Base-by-base conservation (phyloP, 257 asterid species). In the Nicotiana attenuata region DNA sequence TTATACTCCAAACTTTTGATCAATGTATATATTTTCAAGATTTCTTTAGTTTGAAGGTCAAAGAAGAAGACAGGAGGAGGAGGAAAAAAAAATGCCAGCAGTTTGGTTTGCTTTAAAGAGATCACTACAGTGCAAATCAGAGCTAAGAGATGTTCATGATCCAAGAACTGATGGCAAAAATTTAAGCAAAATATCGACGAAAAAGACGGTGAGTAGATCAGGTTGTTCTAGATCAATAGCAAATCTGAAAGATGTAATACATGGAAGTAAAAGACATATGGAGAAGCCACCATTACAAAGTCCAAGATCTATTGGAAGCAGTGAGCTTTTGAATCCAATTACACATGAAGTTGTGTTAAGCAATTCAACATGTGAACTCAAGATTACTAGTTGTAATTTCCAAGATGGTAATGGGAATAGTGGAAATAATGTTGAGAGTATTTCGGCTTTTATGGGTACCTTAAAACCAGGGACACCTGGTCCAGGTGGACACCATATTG, bases 201-300 rank as follows among this genome's bases (percentile, higher is more conserved):
- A 87, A 90, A 92, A 87, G 83, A 13, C 86, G 76, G 22, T 85
- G 1, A 29, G 84, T 20, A 81, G 91, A 64, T 94, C 96, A 5
- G 98, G 98, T 10, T 95, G 98, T 80, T 95, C 99, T 7, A 87
- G 93, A 86, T 95, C 99, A 4, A 93, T 95, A 19, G 99, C 98
- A 19, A 95, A 93, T 87, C 89, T 92, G 55, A 92, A 91, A 79
- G 97, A 93, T 76, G 99, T 93, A 76, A 91, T 93, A 68, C 95
- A 94, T 35, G 99, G 98, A 63, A 95, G 99, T 91, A 95, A 95
- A 84, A 86, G 99, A 71, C 97, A 93, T 80, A 77, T 86, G 22
- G 97, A 89, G 20, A 90, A 87, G 88, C 95, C 97, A 3, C 86
- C 94, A 38, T 85, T 90, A 29, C 93, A 97, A 61, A 94, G 98